A percentile compares a stretch with the other conserved stretches of the same genome.
Conservation (phyloP, 1,284 basidiomycete species). For the Hymenochaete sp. region DNA sequence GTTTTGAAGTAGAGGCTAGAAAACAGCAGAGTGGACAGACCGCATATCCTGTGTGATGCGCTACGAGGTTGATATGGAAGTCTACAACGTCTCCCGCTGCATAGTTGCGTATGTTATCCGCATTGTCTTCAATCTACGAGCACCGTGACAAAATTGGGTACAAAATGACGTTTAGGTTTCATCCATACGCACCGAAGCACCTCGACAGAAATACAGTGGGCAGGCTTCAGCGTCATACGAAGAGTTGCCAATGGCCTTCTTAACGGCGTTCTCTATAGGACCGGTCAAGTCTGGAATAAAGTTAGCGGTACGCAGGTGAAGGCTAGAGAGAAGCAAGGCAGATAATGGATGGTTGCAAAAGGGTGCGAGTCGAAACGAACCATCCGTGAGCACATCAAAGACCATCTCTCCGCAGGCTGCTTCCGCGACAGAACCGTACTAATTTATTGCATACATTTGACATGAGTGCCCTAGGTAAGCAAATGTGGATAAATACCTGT, state of each 20-base stretch:
- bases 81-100: slow-evolving; percentile 25
- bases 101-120: slow-evolving; percentile 25
- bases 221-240: slow-evolving; percentile 29
- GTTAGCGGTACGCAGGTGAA: neutral
- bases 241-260: slow-evolving; percentile 23
- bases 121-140: slow-evolving; percentile 28
- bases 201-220: slow-evolving; percentile 31
- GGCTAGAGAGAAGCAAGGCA: neutral
- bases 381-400: slow-evolving; percentile 25
- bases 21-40: slow-evolving; percentile 11
- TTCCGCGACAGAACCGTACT: slow-evolving; percentile 23
- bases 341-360: neutral
- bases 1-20: neutral
- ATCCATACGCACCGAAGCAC: slow-evolving; percentile 24
- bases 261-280: slow-evolving; percentile 30
- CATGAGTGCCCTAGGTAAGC: neutral
- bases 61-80: slow-evolving; percentile 29
- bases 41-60: slow-evolving; percentile 31
- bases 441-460: neutral
- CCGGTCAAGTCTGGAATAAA: slow-evolving; percentile 24
- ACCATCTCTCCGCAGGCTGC: slow-evolving; percentile 28
- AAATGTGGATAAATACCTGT: slow-evolving; percentile 19
- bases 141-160: neutral
- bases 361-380: slow-evolving; percentile 13
- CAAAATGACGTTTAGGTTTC: neutral